phyloP scores from a whole-genome alignment of 139 green algal species.

The Deuterostichococcus epilithicus region DNA sequence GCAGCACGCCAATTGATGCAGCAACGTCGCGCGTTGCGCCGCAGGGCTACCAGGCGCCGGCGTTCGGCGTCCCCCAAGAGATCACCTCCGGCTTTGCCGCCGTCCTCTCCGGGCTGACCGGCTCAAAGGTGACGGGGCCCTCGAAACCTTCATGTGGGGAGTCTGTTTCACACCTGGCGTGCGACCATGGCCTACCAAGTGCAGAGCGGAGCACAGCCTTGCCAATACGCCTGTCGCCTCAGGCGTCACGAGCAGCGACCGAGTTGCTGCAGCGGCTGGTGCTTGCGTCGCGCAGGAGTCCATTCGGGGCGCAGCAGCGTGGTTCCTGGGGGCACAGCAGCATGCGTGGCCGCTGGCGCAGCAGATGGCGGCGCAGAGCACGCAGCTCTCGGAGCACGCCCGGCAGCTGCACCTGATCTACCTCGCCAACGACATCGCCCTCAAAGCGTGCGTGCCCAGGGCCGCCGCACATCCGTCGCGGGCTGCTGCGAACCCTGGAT shows the following conservation, averaged over 20 bases:
- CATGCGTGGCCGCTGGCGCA: conserved; percentile 63
- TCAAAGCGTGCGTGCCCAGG: conserved; percentile 47
- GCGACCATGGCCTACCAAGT: too few relatives aligned
- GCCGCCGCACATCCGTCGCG: too few relatives aligned
- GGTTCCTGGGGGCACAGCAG: conserved; percentile 76
- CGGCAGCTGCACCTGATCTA: conserved; percentile 81
- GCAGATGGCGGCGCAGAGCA: conserved; percentile 36
- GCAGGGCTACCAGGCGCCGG: background rate
- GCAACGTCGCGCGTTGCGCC: too few relatives aligned
- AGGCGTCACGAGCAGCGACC: too few relatives aligned
- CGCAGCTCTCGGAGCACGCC: conserved; percentile 37
- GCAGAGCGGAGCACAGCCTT: too few relatives aligned
- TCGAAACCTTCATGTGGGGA: too few relatives aligned
- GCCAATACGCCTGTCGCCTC: too few relatives aligned
- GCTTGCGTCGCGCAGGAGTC: conserved; percentile 47
- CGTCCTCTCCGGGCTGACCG: conserved; percentile 36
- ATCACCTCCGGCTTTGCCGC: conserved; percentile 29
- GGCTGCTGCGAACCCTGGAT: too few relatives aligned
- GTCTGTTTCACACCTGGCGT: too few relatives aligned
- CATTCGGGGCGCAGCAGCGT: conserved; percentile 71
- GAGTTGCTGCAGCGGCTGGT: too few relatives aligned
- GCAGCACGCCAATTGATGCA: too few relatives aligned
- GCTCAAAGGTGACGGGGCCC: conserved; percentile 22
- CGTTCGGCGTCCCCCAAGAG: conserved; percentile 16
- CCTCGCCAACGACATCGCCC: conserved; percentile 87